Evolutionary conservation across 2,329 filamentous ascomycete genomes (phyloP).

Genomic region (Calonectria naviculata): DNA sequence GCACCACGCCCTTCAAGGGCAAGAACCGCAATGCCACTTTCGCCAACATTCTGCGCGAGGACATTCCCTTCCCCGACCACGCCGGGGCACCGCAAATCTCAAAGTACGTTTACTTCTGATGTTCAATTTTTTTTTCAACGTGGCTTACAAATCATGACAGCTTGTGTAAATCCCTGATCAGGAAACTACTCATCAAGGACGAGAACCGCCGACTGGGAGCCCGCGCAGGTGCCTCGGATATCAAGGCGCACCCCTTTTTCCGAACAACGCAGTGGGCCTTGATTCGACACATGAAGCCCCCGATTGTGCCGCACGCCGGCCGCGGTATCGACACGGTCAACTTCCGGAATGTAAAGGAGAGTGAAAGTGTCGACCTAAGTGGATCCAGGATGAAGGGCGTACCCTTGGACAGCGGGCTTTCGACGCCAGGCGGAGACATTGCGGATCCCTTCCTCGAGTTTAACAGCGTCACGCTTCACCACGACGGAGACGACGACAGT

Average conservation of each 20-base stretch:
- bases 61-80: slow-evolving; percentile 95
- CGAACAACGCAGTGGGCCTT: slow-evolving; percentile 95
- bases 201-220: slow-evolving; percentile 94
- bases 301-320: slow-evolving; percentile 92
- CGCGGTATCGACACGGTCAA: slow-evolving; percentile 94
- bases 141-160: slow-evolving; percentile 55
- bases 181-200: slow-evolving; percentile 98
- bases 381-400: slow-evolving; percentile 78
- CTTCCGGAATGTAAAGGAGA: slow-evolving; percentile 98
- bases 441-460: slow-evolving; percentile 98
- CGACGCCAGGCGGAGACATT: slow-evolving; percentile 85
- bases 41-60: slow-evolving; percentile 94
- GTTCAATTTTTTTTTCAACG: neutral
- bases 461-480: slow-evolving; percentile 96
- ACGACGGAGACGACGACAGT: slow-evolving; percentile 84
- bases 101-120: slow-evolving; percentile 72
- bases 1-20: slow-evolving; percentile 98
- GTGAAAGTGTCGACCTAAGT: slow-evolving; percentile 89
- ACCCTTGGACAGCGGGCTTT: slow-evolving; percentile 84
- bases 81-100: slow-evolving; percentile 86
- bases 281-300: slow-evolving; percentile 96
- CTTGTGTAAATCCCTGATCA: slow-evolving; percentile 94
- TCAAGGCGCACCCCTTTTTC: slow-evolving; percentile 97
- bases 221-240: slow-evolving; percentile 94
- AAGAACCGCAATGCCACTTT: slow-evolving; percentile 99